These are phyloP conservation scores for Coniosporium tulheliwenetii DNA, from an alignment of 2,329 filamentous ascomycete species.

Conservation along the genomic window DNA sequence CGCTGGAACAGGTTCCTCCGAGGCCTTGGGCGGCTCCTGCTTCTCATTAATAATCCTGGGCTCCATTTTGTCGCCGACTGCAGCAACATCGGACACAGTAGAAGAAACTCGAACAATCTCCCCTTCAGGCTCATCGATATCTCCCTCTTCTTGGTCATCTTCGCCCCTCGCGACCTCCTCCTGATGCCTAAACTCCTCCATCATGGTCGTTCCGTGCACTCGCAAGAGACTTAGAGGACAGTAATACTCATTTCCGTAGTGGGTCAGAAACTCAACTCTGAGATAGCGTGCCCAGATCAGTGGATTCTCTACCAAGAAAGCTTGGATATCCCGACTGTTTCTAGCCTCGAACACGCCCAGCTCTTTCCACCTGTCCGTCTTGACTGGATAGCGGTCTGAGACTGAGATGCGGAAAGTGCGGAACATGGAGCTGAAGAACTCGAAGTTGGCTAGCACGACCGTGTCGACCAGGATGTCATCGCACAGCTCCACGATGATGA, in stretches of 20 bases:
- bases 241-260: slow-evolving; percentile 95
- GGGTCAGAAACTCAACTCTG: slow-evolving; percentile 76
- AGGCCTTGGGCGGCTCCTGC: slow-evolving; percentile 7
- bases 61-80: too few species aligned
- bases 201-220: slow-evolving; percentile 84
- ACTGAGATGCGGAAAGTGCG: slow-evolving; percentile 82
- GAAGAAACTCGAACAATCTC: slow-evolving; percentile 14
- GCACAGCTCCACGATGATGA: slow-evolving; percentile 85
- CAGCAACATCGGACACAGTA: neutral
- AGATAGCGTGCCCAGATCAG: slow-evolving; percentile 93
- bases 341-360: slow-evolving; percentile 79
- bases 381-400: slow-evolving; percentile 87
- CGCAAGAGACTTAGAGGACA: slow-evolving; percentile 82
- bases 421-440: slow-evolving; percentile 98
- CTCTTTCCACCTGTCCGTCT: slow-evolving; percentile 79
- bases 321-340: slow-evolving; percentile 86
- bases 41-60: neutral
- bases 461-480: slow-evolving; percentile 81
- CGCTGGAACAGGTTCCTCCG: too few species aligned
- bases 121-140: slow-evolving; percentile 28
- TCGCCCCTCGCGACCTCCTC: slow-evolving; percentile 48
- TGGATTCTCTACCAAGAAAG: slow-evolving; percentile 86
- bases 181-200: slow-evolving; percentile 86
- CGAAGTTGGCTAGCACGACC: slow-evolving; percentile 92
- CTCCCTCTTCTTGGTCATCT: slow-evolving; percentile 47